Base-by-base conservation (phyloP, 192 early-diverging fungal genomes). In the Backusella macrospora region DNA sequence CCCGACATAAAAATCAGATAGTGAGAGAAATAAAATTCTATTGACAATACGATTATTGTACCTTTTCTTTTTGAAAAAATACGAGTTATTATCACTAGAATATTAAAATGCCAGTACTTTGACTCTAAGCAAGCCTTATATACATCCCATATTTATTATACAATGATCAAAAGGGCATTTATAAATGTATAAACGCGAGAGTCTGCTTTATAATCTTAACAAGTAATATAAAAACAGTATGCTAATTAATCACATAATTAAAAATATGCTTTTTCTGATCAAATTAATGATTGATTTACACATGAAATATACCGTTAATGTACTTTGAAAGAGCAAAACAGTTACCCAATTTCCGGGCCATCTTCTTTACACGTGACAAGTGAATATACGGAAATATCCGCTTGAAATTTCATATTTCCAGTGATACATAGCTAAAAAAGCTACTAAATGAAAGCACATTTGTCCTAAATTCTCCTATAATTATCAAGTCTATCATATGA, bases 371-470 rank as follows among this genome's bases (percentile, higher is more conserved):
- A 59, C 52, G 52, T 59, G 52, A 59, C 52, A 59, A 52, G 52
- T 29, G 13, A 59, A 59, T 26, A 3, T 59, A 59, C 52, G 52
- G 52, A 59, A 59, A 59, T 59, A 59, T 59, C 52, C 52, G 52
- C 52, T 59, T 59, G 49, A 52, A 52, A 52, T 52, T 52, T 52
- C 49, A 52, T 52, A 59, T 21, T 26, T 59, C 12, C 3, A 59
- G 52, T 59, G 52, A 23, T 59, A 59, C 52, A 52, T n/a, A 52
- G 49, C 49, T 16, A 52, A 23, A 52, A 18, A 52, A 10, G n/a
- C 10, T 16, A 52, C 49, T 52, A 52, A 52, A 52, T 18, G 49
- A 10, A 52, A 52, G 21, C 49, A n/a, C 49, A n/a, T 52, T n/a
- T n/a, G 18, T 52, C 49, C 49, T 52, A 52, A 18, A 9, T 52